A percentile compares a stretch with the other conserved stretches of the same genome.
phyloP scores from a whole-genome alignment of 148 eudicot species.

The Vaccinium darrowii region DNA sequence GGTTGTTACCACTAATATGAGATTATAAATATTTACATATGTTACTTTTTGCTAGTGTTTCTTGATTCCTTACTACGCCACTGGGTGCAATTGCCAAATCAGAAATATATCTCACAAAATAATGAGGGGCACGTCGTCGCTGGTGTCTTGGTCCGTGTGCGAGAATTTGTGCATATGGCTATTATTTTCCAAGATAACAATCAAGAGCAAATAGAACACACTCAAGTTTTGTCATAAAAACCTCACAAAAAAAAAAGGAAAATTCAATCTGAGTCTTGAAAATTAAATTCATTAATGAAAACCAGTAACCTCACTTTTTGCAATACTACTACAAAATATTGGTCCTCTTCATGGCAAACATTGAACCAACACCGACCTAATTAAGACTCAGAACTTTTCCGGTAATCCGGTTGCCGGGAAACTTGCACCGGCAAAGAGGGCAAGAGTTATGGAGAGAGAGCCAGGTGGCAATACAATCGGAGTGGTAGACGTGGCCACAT shows the following conservation, averaged over 20 bases:
- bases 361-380: neutral
- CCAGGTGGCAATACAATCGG: conserved; percentile 47
- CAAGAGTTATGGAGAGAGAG: conserved; percentile 43
- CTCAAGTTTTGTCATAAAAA: too few species aligned
- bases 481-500: conserved; percentile 65
- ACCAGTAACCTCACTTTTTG: neutral
- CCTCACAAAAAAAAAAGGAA: neutral
- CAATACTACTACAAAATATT: too few species aligned
- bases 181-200: neutral
- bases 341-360: neutral
- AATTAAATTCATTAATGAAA: neutral
- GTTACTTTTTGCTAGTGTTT: too few species aligned
- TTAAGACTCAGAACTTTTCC: neutral
- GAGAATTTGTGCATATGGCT: too few species aligned
- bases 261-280: neutral
- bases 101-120: too few species aligned
- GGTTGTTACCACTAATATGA: too few species aligned
- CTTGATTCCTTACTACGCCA: too few species aligned
- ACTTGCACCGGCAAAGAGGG: conserved; percentile 55
- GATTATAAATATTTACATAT: too few species aligned
- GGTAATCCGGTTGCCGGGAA: conserved; percentile 19
- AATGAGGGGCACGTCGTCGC: too few species aligned
- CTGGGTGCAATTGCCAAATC: too few species aligned
- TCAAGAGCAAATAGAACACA: neutral
- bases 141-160: too few species aligned